Evolutionary conservation across 441 rosid species (phyloP).

Genomic region (Monsonia emarginata): DNA sequence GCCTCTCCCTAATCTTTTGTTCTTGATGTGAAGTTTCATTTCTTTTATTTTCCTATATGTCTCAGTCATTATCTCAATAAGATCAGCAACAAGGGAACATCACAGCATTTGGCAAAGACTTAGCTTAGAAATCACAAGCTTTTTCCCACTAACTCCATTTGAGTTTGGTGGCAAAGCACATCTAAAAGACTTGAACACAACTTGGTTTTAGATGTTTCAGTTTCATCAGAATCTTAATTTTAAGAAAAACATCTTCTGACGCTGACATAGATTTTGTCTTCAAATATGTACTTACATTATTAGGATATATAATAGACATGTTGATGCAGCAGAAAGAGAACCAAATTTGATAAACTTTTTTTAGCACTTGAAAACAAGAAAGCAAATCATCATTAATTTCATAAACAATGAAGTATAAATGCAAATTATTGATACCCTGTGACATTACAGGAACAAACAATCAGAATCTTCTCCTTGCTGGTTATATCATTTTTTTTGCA

Average conservation of each 20-base stretch:
- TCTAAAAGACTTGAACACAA: not conserved
- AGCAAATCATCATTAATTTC: constrained; percentile 18
- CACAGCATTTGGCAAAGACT: not conserved
- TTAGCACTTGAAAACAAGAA: constrained; percentile 22
- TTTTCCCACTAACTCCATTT: not conserved
- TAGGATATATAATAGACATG: constrained; percentile 4
- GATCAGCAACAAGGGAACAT: not conserved
- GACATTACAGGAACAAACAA: not conserved
- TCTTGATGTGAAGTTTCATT: too few relatives aligned
- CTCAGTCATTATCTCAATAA: not conserved
- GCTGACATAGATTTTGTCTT: not conserved
- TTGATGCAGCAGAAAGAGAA: constrained; percentile 26
- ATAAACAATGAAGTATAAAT: constrained; percentile 17
- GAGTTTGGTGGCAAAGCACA: not conserved
- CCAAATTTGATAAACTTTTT: constrained; percentile 27
- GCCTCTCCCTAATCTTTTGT: too few relatives aligned
- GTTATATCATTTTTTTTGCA: not conserved
- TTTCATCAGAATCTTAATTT: not conserved
- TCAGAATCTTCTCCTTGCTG: constrained; percentile 1
- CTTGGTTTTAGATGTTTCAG: not conserved
- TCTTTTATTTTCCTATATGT: not conserved
- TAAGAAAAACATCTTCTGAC: not conserved
- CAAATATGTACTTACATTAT: not conserved
- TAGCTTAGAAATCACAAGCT: not conserved
- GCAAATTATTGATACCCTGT: constrained; percentile 4